Evolutionary conservation across 176 grass and related monocot genomes (phyloP).

Genomic region (Coix lacrymajobi): DNA sequence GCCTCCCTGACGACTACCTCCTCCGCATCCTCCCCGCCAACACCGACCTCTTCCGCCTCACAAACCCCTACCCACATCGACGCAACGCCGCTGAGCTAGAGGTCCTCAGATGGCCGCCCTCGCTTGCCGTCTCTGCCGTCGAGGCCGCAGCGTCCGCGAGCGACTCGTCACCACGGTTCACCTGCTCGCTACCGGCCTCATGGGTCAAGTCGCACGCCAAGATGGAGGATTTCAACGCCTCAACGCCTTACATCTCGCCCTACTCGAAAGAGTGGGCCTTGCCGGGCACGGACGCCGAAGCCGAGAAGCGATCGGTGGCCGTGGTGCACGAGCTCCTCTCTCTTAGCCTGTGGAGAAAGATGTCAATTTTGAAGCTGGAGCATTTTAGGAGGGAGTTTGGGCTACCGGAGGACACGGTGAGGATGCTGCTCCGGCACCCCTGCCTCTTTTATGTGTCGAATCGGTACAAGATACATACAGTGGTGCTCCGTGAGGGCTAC

Average conservation of each 20-base stretch:
- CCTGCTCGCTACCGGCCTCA: constrained; percentile 55
- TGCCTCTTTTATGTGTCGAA: constrained; percentile 91
- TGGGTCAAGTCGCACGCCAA: constrained; percentile 57
- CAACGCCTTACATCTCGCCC: constrained; percentile 74
- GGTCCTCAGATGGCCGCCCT: constrained; percentile 61
- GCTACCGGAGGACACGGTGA: constrained; percentile 48
- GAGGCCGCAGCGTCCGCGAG: constrained; percentile 25
- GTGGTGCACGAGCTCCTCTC: constrained; percentile 82
- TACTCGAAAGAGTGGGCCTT: constrained; percentile 40
- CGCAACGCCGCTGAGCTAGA: constrained; percentile 69
- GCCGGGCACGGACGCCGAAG: background rate
- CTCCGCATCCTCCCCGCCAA: constrained; percentile 60
- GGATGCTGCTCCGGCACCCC: constrained; percentile 58
- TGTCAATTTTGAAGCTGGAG: constrained; percentile 81
- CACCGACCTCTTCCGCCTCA: constrained; percentile 69
- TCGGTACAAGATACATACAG: constrained; percentile 77
- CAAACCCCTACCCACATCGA: constrained; percentile 54
- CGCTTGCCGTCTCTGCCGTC: constrained; percentile 52
- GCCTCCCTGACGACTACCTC: constrained; percentile 86
- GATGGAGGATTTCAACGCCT: constrained; percentile 69
- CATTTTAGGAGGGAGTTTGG: constrained; percentile 83
- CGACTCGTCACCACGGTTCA: constrained; percentile 34
- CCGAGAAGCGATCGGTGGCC: constrained; percentile 59
- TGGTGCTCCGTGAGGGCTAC: constrained; percentile 70
- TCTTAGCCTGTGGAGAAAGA: constrained; percentile 71